Conservation (phyloP, 2,329 filamentous ascomycete species). For the Aspergillus tamarii region DNA sequence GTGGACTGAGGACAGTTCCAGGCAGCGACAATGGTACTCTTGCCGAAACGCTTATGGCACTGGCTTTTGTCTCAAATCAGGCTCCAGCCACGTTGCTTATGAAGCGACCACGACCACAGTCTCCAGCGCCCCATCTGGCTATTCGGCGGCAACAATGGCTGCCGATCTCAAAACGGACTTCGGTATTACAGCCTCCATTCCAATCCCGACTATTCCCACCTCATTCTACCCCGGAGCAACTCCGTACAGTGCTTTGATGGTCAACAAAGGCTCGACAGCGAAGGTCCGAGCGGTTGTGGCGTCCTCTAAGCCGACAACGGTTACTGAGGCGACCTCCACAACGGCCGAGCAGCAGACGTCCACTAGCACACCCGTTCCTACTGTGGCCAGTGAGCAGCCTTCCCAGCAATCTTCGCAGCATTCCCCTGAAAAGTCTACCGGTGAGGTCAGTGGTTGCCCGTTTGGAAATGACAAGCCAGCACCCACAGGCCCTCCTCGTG, state of each 20-base stretch:
- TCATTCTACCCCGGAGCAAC: constrained; percentile 37
- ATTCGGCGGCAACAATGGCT: constrained; percentile 31
- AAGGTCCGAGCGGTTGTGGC: not conserved
- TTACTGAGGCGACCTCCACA: not conserved
- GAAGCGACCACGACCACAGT: constrained; percentile 24
- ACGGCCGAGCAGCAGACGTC: not conserved
- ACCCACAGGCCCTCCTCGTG: not conserved
- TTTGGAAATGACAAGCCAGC: not conserved
- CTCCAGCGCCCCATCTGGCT: constrained; percentile 27
- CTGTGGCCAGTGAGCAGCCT: not conserved
- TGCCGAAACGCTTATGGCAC: constrained; percentile 56
- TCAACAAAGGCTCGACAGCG: not conserved
- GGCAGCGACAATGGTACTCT: constrained; percentile 37
- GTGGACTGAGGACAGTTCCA: constrained; percentile 31
- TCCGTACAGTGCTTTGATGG: constrained; percentile 29
- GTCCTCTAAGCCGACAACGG: not conserved
- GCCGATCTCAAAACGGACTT: constrained; percentile 25
- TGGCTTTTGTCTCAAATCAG: constrained; percentile 50
- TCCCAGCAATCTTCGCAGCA: not conserved
- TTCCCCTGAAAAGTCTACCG: not conserved
- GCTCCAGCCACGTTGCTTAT: constrained; percentile 21
- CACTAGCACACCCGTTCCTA: not conserved
- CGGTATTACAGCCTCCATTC: constrained; percentile 27
- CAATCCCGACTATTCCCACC: constrained; percentile 25
- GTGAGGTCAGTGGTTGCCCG: not conserved